Evolutionary conservation across 768 basidiomycete genomes (phyloP), one percentile per base, ranked within the genome.

Genomic region (Tulasnella sp.): DNA sequence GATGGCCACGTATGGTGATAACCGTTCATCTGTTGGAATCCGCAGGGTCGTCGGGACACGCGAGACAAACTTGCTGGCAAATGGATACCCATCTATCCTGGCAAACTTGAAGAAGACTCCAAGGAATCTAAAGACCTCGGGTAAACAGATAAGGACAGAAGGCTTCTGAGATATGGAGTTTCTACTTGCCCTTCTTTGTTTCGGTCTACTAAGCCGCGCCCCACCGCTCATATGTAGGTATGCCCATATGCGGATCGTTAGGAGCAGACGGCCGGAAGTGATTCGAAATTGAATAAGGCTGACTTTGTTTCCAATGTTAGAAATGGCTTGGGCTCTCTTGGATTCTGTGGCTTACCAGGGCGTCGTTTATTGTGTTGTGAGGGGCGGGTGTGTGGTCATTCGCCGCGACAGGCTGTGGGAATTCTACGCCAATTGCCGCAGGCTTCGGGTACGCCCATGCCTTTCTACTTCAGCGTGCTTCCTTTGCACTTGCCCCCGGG

Each of bases 211-310:
- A 99, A 87, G 36, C 94, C 89, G 16, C 98, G 98, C 3, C 94
- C 92, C 21, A 97, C 92, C 0, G 94, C 92, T 71, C 98, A 92
- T 19, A 97, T 90, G n/a, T n/a, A n/a, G n/a, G 85, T 99, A 99
- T 4, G 97, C 96, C 87, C 95, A 98, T 79, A 98, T 99, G 87
- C 98, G 99, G 80, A 98, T 96, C 85, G 94, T 88, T 74, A 99
- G 89, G 12, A 99, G 90, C 81, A 98, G 92, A 97, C 96, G 83
- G 97, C 91, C 27, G 99, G 89, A 27, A 99, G 89, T 0, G 97
- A 96, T 85, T 97, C 93, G 84, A 99, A 99, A 87, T 98, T 97
- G 91, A 99, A 98, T 31, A 99, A 89, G 2, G 98, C 98, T 39
- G 97, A 97, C 92, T 93, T n/a, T 16, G 34, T 76, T 52, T 34